phyloP scores from a whole-genome alignment of 2,329 filamentous ascomycete species.

The Sporothrix pseudoabietina region DNA sequence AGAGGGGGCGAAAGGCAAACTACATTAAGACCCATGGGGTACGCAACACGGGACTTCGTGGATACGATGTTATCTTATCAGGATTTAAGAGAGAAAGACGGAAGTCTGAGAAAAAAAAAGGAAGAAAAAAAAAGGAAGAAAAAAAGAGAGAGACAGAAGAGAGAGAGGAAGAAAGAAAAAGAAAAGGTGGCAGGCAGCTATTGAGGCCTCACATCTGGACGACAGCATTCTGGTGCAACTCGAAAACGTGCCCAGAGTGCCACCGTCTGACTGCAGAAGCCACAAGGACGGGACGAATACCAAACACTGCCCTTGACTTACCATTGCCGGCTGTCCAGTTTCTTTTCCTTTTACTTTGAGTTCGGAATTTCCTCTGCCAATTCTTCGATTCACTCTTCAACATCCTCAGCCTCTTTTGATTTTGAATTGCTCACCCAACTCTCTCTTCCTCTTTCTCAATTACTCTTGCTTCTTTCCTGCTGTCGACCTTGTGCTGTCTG shows the following conservation, averaged over 20 bases:
- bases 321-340: background rate
- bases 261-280: background rate
- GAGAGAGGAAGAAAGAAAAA: background rate
- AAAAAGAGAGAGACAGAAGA: background rate
- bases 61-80: slow-evolving; percentile 3
- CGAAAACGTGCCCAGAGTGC: background rate
- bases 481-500: background rate
- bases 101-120: background rate
- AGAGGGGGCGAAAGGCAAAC: background rate
- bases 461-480: background rate
- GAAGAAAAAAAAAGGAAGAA: background rate
- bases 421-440: background rate
- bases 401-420: too few species aligned
- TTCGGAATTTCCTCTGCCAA: background rate
- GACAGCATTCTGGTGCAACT: background rate
- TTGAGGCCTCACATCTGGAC: background rate
- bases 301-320: background rate
- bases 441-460: background rate
- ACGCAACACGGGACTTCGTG: background rate
- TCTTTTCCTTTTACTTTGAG: too few species aligned
- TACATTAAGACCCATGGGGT: slow-evolving; percentile 19
- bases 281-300: background rate
- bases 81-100: background rate
- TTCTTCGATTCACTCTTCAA: background rate
- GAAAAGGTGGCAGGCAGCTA: background rate